Percentiles rank a stretch among this genome's conserved stretches.
Conservation (phyloP, 805 yeast species). For the Candida insectalens region DNA sequence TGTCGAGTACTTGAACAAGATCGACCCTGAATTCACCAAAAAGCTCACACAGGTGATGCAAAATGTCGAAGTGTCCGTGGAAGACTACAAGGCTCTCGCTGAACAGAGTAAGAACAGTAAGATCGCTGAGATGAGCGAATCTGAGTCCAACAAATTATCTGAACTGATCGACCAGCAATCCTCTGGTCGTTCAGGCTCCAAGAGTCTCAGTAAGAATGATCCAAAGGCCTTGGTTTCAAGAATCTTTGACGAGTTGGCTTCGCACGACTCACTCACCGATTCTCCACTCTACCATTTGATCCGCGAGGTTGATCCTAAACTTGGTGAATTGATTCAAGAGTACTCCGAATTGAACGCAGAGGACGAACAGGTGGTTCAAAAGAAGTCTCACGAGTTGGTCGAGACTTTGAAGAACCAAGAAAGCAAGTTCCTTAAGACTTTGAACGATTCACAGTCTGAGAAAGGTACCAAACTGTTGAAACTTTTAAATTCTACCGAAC, state of each 20-base stretch:
- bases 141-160: neutral
- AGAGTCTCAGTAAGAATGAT: too few relatives aligned
- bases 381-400: slow-evolving; percentile 10
- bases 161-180: neutral
- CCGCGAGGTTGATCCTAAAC: slow-evolving; percentile 15
- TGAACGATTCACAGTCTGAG: slow-evolving; percentile 13
- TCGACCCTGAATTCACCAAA: slow-evolving; percentile 16
- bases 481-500: slow-evolving; percentile 16
- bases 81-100: too few relatives aligned
- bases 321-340: slow-evolving; percentile 13
- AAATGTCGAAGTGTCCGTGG: slow-evolving; percentile 7
- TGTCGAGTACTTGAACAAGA: slow-evolving; percentile 9
- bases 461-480: slow-evolving; percentile 12
- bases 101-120: too few relatives aligned
- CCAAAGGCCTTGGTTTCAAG: slow-evolving; percentile 10
- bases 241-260: slow-evolving; percentile 16
- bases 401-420: slow-evolving; percentile 12
- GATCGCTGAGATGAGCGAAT: neutral
- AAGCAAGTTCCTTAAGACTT: slow-evolving; percentile 13
- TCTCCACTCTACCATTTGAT: slow-evolving; percentile 15
- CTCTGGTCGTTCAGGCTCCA: too few relatives aligned
- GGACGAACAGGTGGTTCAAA: slow-evolving; percentile 12
- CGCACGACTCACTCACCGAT: slow-evolving; percentile 12
- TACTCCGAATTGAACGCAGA: slow-evolving; percentile 13
- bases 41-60: slow-evolving; percentile 8